phyloP scores from a whole-genome alignment of 1,284 basidiomycete species.

The Wolfiporia cocos region DNA sequence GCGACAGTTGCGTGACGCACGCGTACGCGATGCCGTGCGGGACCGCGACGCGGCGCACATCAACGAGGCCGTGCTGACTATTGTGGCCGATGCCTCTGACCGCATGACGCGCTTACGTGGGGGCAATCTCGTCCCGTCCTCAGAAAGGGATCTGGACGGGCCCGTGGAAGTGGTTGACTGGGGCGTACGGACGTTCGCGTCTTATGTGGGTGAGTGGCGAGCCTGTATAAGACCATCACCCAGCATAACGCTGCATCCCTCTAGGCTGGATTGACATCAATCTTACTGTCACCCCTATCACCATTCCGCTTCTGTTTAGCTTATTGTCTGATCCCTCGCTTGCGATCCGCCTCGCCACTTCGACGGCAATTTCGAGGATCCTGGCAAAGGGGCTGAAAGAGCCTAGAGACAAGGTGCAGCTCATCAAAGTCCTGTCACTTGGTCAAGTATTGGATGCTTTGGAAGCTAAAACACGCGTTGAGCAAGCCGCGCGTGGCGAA shows the following conservation, averaged over 20 bases:
- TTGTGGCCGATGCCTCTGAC: conserved; percentile 74
- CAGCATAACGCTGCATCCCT: not conserved
- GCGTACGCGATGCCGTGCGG: conserved; percentile 85
- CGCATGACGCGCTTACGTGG: conserved; percentile 51
- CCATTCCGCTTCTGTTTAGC: conserved; percentile 82
- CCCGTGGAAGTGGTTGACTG: conserved; percentile 83
- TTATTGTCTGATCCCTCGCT: conserved; percentile 79
- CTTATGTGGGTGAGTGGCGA: conserved; percentile 84
- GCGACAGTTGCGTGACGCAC: conserved; percentile 75
- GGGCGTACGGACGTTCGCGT: conserved; percentile 86
- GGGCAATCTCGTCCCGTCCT: conserved; percentile 30
- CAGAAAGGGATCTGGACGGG: conserved; percentile 46
- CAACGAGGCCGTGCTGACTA: conserved; percentile 82
- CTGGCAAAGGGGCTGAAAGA: conserved; percentile 93
- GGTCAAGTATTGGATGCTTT: conserved; percentile 76
- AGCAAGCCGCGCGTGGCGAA: conserved; percentile 59
- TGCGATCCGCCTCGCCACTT: conserved; percentile 80
- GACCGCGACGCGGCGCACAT: conserved; percentile 85
- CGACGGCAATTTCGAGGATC: conserved; percentile 76
- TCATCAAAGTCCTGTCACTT: conserved; percentile 87
- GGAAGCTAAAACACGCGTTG: conserved; percentile 69
- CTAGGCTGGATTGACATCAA: conserved; percentile 99
- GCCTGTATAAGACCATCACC: not conserved
- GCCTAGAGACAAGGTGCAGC: conserved; percentile 83
- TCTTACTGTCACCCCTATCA: conserved; percentile 88